These are phyloP conservation scores for Gryganskiella cystojenkinii DNA, from an alignment of 192 early-diverging fungal genomes.

Conservation along the genomic window DNA sequence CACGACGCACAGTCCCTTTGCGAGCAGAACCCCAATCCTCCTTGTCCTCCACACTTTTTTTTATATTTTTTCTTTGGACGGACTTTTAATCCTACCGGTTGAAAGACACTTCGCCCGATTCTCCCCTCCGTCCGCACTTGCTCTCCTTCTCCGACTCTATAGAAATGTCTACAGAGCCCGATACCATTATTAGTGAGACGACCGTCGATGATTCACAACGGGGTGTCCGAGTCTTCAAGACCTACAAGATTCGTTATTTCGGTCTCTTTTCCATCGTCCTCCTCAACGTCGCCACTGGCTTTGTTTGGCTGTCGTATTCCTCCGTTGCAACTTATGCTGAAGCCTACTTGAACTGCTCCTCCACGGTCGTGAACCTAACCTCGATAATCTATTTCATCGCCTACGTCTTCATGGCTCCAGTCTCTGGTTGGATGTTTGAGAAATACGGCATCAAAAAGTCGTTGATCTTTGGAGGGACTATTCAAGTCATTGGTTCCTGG, in stretches of 20 bases:
- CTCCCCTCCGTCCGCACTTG: too few relatives aligned
- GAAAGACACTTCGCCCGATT: too few relatives aligned
- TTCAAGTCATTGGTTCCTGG: slow-evolving; percentile 56
- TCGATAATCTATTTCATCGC: slow-evolving; percentile 51
- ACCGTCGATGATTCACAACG: too few relatives aligned
- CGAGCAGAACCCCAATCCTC: not conserved
- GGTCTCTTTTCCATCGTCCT: slow-evolving; percentile 55
- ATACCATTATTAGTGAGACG: too few relatives aligned
- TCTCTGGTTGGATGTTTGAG: slow-evolving; percentile 54
- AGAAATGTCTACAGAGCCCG: not conserved
- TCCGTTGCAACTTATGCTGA: slow-evolving; percentile 48
- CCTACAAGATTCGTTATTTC: slow-evolving; percentile 52
- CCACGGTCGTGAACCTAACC: slow-evolving; percentile 47
- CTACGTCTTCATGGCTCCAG: slow-evolving; percentile 50
- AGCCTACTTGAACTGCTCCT: slow-evolving; percentile 30
- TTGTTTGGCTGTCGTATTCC: slow-evolving; percentile 58
- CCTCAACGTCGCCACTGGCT: slow-evolving; percentile 52
- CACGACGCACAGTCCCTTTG: not conserved
- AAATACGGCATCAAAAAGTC: slow-evolving; percentile 44
- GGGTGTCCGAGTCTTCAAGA: slow-evolving; percentile 16
- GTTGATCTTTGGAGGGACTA: slow-evolving; percentile 43
- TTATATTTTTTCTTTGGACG: too few relatives aligned
- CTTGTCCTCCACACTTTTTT: too few relatives aligned
- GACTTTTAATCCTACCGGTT: too few relatives aligned
- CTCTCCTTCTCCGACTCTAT: not conserved